Base-by-base conservation (phyloP, 148 eudicot species). In the Vaccinium myrtillus region DNA sequence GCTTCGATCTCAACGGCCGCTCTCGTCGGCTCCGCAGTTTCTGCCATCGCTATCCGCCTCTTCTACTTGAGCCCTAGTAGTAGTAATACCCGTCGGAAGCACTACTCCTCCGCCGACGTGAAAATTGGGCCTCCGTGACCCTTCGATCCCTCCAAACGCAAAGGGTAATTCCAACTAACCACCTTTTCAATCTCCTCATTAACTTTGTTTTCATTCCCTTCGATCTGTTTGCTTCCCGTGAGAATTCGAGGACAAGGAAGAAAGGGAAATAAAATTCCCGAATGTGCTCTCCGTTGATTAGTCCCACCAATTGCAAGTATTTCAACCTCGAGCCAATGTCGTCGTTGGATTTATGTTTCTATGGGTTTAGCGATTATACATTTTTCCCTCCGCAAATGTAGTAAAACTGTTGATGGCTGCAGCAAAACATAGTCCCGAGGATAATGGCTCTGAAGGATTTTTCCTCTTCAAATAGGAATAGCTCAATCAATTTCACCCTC, bases 141-240 rank as follows among this genome's bases (percentile, higher is more conserved):
- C 27, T 95, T 89, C 74, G 92, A 94, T 83, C 87, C 95, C 48
- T 84, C 98, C 54, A 95, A 95, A 80, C 93, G 98, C 51, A 86
- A 71, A 84, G 93, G 95, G 98, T 95, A 14, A 25, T 87, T 69
- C 12, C 21, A 14, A 4, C 8, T 30, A 16, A 8, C 43, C 30
- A 67, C 6, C 6, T 43, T 43, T 50, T 11, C 74, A 69, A 12
- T 69, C 15, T 27, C 74, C 39, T 25, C 25, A 13, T 58, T 25
- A 69, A 69, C 18, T 19, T 12, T 48, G 50, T 79, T 12, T 39
- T 63, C 54, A 10, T 55, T 27, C 46, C 46, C 55, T 14, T 13
- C 1, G 21, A 6, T 32, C 23, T 12, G 49, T 14, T 83, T 23
- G 19, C 21, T 83, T 82, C 2, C 61, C 80, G 11, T 13, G 61